Evolutionary conservation across 257 asterid genomes (phyloP).

Genomic region (Plantago major): DNA sequence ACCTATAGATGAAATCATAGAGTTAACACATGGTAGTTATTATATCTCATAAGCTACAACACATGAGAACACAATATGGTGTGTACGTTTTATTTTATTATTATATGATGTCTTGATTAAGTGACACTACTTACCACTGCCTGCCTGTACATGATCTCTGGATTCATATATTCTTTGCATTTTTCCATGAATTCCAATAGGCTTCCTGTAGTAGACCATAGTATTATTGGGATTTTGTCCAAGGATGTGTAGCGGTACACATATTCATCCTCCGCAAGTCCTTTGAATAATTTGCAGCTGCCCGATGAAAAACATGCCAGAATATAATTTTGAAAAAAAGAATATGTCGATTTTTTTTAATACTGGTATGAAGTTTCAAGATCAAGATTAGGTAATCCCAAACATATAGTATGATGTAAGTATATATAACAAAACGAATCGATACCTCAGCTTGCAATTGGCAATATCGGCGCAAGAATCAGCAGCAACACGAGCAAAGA

Average conservation of each 20-base stretch:
- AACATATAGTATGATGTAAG: no score
- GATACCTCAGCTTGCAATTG: conserved; percentile 20
- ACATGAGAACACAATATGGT: neutral
- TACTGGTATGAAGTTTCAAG: neutral
- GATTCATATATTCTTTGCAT: conserved; percentile 18
- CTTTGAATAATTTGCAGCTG: conserved; percentile 26
- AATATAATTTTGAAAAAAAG: neutral
- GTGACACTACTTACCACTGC: conserved; percentile 21
- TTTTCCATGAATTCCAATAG: conserved; percentile 10
- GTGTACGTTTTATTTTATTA: no score
- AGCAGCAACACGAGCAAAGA: conserved; percentile 22
- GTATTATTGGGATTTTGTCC: conserved; percentile 11
- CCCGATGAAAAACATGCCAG: neutral
- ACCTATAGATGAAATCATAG: conserved; percentile 5
- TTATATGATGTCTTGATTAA: neutral
- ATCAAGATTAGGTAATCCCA: no score
- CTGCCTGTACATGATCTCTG: conserved; percentile 23
- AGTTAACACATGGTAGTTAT: neutral
- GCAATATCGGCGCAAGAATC: conserved; percentile 17
- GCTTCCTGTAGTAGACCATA: conserved; percentile 16
- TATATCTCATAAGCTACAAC: no score
- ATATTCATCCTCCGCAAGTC: conserved; percentile 16
- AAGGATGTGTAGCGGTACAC: conserved; percentile 15
- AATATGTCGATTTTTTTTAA: neutral
- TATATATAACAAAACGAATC: no score